These are phyloP conservation scores for Cicer chorassanicum DNA, from an alignment of 306 rosid genomes.

Conservation along the genomic window DNA sequence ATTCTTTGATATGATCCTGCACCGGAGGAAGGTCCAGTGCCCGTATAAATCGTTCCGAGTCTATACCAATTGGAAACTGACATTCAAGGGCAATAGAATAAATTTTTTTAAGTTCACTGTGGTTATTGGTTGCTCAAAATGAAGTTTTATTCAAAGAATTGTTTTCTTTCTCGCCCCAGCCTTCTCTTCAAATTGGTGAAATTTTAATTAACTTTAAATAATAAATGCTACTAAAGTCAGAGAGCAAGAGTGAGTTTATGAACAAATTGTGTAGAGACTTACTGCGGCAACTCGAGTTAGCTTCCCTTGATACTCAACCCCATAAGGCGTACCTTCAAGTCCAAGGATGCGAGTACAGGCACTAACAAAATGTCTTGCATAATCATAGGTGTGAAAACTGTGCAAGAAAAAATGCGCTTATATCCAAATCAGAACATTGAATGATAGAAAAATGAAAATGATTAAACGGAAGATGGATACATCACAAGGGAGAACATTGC, in stretches of 20 bases:
- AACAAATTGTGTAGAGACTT: constrained; percentile 36
- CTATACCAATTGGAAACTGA: constrained; percentile 98
- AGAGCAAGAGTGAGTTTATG: constrained; percentile 24
- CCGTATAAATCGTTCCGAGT: constrained; percentile 77
- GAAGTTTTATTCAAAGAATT: constrained; percentile 40
- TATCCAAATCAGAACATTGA: constrained; percentile 36
- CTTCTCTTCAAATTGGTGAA: background rate
- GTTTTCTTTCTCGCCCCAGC: background rate
- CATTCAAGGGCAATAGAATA: constrained; percentile 41
- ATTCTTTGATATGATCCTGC: constrained; percentile 75
- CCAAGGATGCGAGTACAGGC: constrained; percentile 99
- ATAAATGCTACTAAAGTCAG: constrained; percentile 20
- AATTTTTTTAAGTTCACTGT: constrained; percentile 29
- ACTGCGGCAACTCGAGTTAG: constrained; percentile 98
- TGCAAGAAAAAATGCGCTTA: constrained; percentile 39
- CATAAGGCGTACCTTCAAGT: constrained; percentile 94
- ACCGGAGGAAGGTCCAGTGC: constrained; percentile 84
- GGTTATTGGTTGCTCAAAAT: constrained; percentile 32
- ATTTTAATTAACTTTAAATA: background rate
- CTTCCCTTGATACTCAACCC: constrained; percentile 97
- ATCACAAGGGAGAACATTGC: background rate
- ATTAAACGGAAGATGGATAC: background rate
- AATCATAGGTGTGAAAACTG: constrained; percentile 97
- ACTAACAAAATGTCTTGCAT: constrained; percentile 96
- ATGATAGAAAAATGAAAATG: constrained; percentile 26